Evolutionary conservation across 2,329 filamentous ascomycete species (phyloP), one percentile per base, ranked within the genome.

Genomic region (Penicillium sp.): DNA sequence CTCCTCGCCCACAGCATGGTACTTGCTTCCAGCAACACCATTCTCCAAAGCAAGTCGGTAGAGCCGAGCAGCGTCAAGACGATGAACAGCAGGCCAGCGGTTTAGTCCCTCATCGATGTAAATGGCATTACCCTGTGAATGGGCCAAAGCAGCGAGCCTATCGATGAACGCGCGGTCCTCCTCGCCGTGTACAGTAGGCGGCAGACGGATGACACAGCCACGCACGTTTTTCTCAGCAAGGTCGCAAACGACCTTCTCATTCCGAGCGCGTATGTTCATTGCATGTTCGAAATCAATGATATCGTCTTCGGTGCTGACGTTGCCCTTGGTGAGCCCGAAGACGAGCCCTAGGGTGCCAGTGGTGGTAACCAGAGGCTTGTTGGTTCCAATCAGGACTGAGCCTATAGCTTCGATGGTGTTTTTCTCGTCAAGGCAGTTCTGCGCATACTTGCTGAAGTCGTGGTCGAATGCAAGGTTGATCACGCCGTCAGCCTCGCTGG

Each of bases 401-500:
- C 64, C 72, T 34, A 80, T 69, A 6, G 76, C 73, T 40, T 62
- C 44, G 23, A 80, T 74, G 23, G 75, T 76, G 0, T 53, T 64
- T 2, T 63, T 61, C 52, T 80, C 77, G 0, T 60, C 65, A 3
- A 60, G 60, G 29, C 70, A 66, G 31, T 59, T 60, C 3, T 58
- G 60, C 43, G 70, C 74, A 7, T 60, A 65, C 47, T 75, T 64
- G 51, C 66, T 62, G 62, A 79, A 78, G 64, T 78, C 70, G 63
- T 78, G 73, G 31, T 70, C 63, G 59, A 79, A 79, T 29, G 75
- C 78, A 6, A 79, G 69, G 53, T 79, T 75, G 53, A 78, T 70
- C 36, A 75, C 72, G 15, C 68, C 75, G 44, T 79, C 76, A 10
- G 66, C 66, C 1, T 62, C 60, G 1, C 60, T 53, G 4, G 75